These are phyloP conservation scores for Lichtheimia ramosa DNA, from an alignment of 371 early-diverging fungal genomes.

Conservation along the genomic window DNA sequence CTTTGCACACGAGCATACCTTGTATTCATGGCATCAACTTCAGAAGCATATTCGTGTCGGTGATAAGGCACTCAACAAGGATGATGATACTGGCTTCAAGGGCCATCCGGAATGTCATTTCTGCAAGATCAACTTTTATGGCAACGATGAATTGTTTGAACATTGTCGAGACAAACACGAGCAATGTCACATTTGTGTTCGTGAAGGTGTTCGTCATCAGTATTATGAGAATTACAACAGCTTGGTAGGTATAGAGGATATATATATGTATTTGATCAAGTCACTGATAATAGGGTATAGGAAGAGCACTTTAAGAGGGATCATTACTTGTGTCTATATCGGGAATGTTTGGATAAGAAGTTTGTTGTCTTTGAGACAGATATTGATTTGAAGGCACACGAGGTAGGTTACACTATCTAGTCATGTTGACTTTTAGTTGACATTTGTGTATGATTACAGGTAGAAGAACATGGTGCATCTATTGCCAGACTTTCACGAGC, in stretches of 20 bases:
- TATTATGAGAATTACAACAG: constrained; percentile 84
- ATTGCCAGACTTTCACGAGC: constrained; percentile 31
- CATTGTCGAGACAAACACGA: constrained; percentile 96
- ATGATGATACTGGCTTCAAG: constrained; percentile 79
- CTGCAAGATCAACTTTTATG: constrained; percentile 81
- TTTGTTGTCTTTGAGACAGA: constrained; percentile 95
- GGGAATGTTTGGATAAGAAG: constrained; percentile 87
- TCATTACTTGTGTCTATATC: constrained; percentile 83
- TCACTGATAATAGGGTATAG: constrained; percentile 28
- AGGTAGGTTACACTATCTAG: constrained; percentile 27
- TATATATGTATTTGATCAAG: not conserved
- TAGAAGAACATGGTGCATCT: constrained; percentile 49
- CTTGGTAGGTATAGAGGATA: constrained; percentile 54
- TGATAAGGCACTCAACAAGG: constrained; percentile 50
- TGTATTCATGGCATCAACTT: constrained; percentile 72
- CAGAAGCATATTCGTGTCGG: constrained; percentile 72
- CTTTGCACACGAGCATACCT: constrained; percentile 86
- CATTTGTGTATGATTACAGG: constrained; percentile 6
- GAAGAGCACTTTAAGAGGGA: constrained; percentile 82
- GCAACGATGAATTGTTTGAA: constrained; percentile 86
- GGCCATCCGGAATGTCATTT: constrained; percentile 95
- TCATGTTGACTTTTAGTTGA: not conserved
- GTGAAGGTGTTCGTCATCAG: constrained; percentile 73
- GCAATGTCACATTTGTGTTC: constrained; percentile 87
- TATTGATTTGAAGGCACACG: constrained; percentile 89